Evolutionary conservation across 228 moss, liverwort and hornwort genomes (phyloP).

Genomic region (Sphagnum magellanicum): DNA sequence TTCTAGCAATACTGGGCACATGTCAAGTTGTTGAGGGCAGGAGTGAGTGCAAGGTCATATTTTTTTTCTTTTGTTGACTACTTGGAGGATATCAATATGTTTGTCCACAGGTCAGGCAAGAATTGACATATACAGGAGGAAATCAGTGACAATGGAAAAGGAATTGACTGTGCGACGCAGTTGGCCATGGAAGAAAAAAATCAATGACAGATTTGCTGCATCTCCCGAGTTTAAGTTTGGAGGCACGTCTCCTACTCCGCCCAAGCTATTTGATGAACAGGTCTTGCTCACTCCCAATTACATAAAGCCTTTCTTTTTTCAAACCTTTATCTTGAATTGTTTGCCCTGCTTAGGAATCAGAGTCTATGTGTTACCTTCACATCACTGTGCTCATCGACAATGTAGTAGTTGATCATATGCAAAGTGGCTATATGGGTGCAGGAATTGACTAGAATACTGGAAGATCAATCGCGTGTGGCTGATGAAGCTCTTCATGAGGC

Average conservation of each 20-base stretch:
- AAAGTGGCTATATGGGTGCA: constrained; percentile 1
- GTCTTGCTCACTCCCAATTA: constrained; percentile 2
- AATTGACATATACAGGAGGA: neutral
- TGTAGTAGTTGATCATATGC: too few species aligned
- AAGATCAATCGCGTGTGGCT: constrained; percentile 36
- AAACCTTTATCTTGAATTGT: too few species aligned
- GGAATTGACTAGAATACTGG: constrained; percentile 42
- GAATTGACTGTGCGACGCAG: constrained; percentile 42
- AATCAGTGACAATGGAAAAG: constrained; percentile 23
- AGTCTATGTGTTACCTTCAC: too few species aligned
- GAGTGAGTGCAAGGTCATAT: too few species aligned
- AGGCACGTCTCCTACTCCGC: constrained; percentile 18
- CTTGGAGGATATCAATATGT: too few species aligned
- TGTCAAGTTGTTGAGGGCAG: too few species aligned
- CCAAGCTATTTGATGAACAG: constrained; percentile 49
- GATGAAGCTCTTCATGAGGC: constrained; percentile 36
- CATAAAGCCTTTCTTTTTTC: too few species aligned
- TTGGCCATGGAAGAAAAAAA: constrained; percentile 44
- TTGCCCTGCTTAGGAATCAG: too few species aligned
- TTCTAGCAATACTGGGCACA: too few species aligned
- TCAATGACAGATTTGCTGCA: constrained; percentile 8
- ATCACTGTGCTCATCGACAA: too few species aligned
- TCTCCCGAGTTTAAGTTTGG: constrained; percentile 11
- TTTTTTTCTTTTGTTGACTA: too few species aligned
- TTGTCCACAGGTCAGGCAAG: too few species aligned